Evolutionary conservation across 768 basidiomycete genomes (phyloP).

Genomic region (Boletus patriciae): DNA sequence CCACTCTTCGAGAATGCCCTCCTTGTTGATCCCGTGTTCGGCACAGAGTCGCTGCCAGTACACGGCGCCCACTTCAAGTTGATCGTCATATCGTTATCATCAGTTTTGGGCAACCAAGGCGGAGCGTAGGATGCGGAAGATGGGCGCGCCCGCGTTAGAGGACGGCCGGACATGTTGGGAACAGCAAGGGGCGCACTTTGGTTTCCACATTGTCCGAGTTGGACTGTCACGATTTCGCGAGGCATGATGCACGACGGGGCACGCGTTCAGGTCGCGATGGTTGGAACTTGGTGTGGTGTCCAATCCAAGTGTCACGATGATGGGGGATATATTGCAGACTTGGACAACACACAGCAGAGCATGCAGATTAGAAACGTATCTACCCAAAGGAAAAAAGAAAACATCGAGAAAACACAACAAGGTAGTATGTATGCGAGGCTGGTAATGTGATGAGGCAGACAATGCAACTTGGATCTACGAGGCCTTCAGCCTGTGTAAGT

Average conservation of each 20-base stretch:
- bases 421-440: slow-evolving; percentile 21
- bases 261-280: slow-evolving; percentile 14
- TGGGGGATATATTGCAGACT: background rate
- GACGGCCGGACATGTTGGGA: background rate
- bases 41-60: slow-evolving; percentile 99
- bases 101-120: background rate
- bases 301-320: background rate
- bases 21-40: slow-evolving; percentile 95
- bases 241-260: slow-evolving; percentile 51
- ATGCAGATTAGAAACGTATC: slow-evolving; percentile 22
- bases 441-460: slow-evolving; percentile 20
- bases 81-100: background rate
- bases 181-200: slow-evolving; percentile 58
- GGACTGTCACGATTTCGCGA: slow-evolving; percentile 80
- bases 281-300: background rate
- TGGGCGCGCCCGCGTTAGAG: slow-evolving; percentile 1
- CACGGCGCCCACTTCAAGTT: slow-evolving; percentile 95
- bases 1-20: slow-evolving; percentile 96
- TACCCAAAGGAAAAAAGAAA: slow-evolving; percentile 11
- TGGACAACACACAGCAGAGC: slow-evolving; percentile 11
- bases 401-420: slow-evolving; percentile 22
- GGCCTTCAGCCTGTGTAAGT: slow-evolving; percentile 39
- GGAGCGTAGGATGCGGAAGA: background rate
- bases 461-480: slow-evolving; percentile 28
- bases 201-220: slow-evolving; percentile 91